Conservation (phyloP, 257 asterid species). For the Scutellaria galericulata region DNA sequence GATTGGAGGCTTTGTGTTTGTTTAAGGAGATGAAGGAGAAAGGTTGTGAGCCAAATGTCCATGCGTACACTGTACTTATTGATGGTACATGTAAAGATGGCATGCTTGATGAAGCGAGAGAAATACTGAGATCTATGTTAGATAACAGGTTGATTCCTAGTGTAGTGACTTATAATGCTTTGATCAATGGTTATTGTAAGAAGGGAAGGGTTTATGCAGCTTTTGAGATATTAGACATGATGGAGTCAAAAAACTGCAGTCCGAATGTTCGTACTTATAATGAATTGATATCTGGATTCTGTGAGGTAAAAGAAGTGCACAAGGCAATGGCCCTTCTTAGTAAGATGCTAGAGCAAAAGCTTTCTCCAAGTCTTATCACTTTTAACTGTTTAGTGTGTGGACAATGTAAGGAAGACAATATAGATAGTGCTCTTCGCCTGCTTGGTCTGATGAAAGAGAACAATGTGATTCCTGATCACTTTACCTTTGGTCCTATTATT, state of each 20-base stretch:
- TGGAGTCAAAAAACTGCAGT: constrained; percentile 54
- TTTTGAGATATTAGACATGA: constrained; percentile 50
- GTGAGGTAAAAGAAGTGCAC: constrained; percentile 59
- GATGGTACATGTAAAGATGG: constrained; percentile 64
- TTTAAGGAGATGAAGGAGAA: constrained; percentile 73
- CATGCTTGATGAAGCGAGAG: constrained; percentile 56
- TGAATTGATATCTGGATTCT: constrained; percentile 69
- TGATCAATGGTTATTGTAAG: constrained; percentile 73
- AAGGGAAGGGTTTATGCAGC: constrained; percentile 63
- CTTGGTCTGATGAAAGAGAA: constrained; percentile 66
- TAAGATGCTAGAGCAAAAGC: constrained; percentile 57
- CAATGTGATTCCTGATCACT: constrained; percentile 60
- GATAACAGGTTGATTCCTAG: constrained; percentile 59
- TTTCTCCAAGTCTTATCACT: constrained; percentile 58
- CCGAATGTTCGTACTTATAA: constrained; percentile 74
- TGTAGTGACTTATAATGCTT: constrained; percentile 66
- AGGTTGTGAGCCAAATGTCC: constrained; percentile 67
- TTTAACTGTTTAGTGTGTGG: constrained; percentile 70
- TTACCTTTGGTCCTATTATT: constrained; percentile 64
- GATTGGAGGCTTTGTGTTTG: constrained; percentile 60
- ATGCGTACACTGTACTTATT: constrained; percentile 68
- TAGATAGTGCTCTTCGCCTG: constrained; percentile 68
- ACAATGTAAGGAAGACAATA: constrained; percentile 65
- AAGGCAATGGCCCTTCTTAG: constrained; percentile 69
- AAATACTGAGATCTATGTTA: constrained; percentile 49